These are phyloP conservation scores for Trametes villosa DNA, from an alignment of 768 basidiomycete species.

Conservation along the genomic window DNA sequence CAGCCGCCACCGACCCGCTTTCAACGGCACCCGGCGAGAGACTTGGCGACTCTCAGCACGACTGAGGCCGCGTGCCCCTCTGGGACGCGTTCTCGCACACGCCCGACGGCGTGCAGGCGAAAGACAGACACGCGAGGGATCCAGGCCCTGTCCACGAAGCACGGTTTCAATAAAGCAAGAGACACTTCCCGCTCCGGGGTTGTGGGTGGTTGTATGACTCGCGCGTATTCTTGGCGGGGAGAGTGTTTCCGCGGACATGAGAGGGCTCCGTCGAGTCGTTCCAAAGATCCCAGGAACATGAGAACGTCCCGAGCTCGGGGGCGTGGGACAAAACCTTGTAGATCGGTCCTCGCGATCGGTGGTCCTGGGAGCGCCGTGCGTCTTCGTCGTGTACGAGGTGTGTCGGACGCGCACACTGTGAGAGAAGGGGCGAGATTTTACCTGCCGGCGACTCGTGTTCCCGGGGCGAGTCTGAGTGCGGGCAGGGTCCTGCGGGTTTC, in stretches of 20 bases:
- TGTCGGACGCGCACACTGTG: background rate
- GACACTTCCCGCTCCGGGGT: constrained; percentile 10
- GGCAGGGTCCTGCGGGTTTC: too few species aligned
- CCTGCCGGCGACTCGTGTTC: background rate
- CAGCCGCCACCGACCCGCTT: too few species aligned
- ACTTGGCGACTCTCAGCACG: too few species aligned
- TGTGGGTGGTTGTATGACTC: constrained; percentile 19
- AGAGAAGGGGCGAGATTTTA: background rate
- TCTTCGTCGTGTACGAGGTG: background rate
- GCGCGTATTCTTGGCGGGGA: background rate
- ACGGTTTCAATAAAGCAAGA: background rate
- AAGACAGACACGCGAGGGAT: background rate
- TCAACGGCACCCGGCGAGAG: too few species aligned
- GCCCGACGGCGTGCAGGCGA: background rate
- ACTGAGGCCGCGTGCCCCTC: background rate
- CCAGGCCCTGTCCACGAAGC: background rate
- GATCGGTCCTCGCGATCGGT: background rate
- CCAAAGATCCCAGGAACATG: constrained; percentile 12
- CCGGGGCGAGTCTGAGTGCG: background rate
- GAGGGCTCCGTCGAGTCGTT: background rate
- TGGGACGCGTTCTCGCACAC: background rate
- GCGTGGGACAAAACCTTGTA: background rate
- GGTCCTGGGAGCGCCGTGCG: background rate
- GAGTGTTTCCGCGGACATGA: constrained; percentile 3
- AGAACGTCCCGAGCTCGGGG: constrained; percentile 11